phyloP scores from a whole-genome alignment of 78 protist species.

The Emiliania huxleyi region DNA sequence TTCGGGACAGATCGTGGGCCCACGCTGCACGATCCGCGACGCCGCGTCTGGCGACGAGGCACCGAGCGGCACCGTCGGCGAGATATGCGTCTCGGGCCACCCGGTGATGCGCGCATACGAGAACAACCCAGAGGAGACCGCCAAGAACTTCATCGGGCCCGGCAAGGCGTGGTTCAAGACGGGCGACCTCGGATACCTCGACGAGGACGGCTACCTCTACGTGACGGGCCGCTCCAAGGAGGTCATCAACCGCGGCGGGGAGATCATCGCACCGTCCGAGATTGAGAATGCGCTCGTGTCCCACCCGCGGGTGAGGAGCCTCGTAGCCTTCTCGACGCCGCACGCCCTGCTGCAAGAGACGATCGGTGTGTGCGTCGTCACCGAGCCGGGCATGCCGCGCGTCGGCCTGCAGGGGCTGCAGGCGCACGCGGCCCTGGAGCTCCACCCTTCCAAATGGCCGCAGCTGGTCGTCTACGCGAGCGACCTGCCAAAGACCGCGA shows the following conservation, averaged over 20 bases:
- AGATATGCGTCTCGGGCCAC: background rate
- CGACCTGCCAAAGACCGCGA: background rate
- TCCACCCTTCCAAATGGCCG: conserved; percentile 2
- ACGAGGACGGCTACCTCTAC: background rate
- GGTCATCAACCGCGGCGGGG: conserved; percentile 15
- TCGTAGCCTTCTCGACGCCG: conserved; percentile 2
- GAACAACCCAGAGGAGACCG: background rate
- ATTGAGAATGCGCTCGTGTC: background rate
- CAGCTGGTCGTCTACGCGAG: background rate
- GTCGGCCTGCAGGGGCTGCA: background rate
- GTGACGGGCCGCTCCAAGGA: background rate
- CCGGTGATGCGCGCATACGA: background rate
- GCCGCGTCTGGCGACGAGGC: background rate
- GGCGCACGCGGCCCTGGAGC: background rate
- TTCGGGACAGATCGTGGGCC: background rate
- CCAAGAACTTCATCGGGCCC: background rate
- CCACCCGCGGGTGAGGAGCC: background rate
- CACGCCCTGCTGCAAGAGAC: background rate
- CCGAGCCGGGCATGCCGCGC: background rate
- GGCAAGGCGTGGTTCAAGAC: conserved; percentile 18
- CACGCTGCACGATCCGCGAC: background rate
- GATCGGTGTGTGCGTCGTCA: background rate
- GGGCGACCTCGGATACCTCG: background rate
- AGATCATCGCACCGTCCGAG: background rate
- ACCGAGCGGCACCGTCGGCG: background rate